Conservation (phyloP, 768 basidiomycete species). For the Solioccasus polychromus region DNA sequence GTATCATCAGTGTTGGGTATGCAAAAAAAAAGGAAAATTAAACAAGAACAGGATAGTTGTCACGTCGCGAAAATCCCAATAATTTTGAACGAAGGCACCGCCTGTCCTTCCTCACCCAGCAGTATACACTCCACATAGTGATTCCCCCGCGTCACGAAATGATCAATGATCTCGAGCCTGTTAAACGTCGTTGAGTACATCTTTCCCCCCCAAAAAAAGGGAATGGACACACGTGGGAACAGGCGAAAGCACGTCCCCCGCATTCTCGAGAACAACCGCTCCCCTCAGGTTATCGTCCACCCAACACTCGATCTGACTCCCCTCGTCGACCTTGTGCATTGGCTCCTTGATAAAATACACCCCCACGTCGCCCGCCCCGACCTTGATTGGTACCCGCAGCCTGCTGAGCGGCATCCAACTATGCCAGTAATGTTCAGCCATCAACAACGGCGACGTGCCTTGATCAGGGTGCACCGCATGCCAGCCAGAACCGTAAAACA, state of each 20-base stretch:
- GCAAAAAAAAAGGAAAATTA: too few species aligned
- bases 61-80: constrained; percentile 86
- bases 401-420: constrained; percentile 81
- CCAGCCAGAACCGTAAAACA: constrained; percentile 97
- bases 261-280: constrained; percentile 73
- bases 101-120: constrained; percentile 81
- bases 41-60: background rate
- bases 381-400: constrained; percentile 78
- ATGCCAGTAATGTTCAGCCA: constrained; percentile 85
- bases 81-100: constrained; percentile 82
- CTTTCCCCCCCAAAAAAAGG: background rate
- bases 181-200: constrained; percentile 4
- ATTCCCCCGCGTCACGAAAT: constrained; percentile 77
- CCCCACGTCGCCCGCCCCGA: constrained; percentile 89
- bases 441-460: constrained; percentile 46
- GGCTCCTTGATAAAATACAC: constrained; percentile 87
- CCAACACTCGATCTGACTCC: constrained; percentile 86
- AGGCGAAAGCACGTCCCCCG: constrained; percentile 58
- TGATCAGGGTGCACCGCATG: constrained; percentile 66
- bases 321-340: constrained; percentile 49
- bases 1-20: background rate
- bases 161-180: constrained; percentile 86
- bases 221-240: constrained; percentile 56
- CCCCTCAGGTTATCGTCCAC: constrained; percentile 94
- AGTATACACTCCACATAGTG: constrained; percentile 93